Base-by-base conservation (phyloP, 176 grass and related monocot species). In the Chrysopogon serrulatus region DNA sequence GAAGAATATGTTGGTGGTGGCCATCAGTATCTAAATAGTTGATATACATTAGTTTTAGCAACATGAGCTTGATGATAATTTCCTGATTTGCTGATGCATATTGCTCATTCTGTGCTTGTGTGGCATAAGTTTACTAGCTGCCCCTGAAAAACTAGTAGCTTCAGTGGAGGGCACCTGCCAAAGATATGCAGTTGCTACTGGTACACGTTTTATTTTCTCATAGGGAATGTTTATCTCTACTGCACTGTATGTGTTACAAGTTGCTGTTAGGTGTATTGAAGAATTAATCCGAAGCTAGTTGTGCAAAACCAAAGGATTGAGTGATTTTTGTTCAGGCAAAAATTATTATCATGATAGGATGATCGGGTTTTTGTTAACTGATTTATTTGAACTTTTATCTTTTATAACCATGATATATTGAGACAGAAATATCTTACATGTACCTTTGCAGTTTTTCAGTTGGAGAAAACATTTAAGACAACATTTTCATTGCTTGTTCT, bases 381-480 rank as follows among this genome's bases (percentile, higher is more conserved):
- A 35, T 83, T 59, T 75, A 5, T 79, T 79, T 71, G 59, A 19
- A 19, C 54, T 23, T 74, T 37, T n/a, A 69, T 43, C 17, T 21
- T 83, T 78, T 73, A 65, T 73, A 34, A 23, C 39, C 71, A 62
- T 74, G 26, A 86, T 86, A 69, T 84, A 62, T 78, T 63, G 19
- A 61, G 16, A 54, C 5, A 8, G 0, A 63, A 72, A 76, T 48
- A 83, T 83, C 44, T 83, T 36, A 40, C 68, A 77, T 68, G 56
- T 73, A 30, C 43, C 47, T 79, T 90, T 87, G 84, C 91, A 99
- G 96, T 94, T 74, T 99, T 96, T 92, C 84, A 94, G 83, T 86
- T 99, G 93, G 96, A 99, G 85, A 96, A 96, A 92, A 96, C 96
- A 78, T 99, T 99, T 83, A 99, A 96, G 85, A 99, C 96, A 71